A percentile compares a stretch with the other conserved stretches of the same genome.
phyloP scores from a whole-genome alignment of 345 rosid species.

The Salix brachista region DNA sequence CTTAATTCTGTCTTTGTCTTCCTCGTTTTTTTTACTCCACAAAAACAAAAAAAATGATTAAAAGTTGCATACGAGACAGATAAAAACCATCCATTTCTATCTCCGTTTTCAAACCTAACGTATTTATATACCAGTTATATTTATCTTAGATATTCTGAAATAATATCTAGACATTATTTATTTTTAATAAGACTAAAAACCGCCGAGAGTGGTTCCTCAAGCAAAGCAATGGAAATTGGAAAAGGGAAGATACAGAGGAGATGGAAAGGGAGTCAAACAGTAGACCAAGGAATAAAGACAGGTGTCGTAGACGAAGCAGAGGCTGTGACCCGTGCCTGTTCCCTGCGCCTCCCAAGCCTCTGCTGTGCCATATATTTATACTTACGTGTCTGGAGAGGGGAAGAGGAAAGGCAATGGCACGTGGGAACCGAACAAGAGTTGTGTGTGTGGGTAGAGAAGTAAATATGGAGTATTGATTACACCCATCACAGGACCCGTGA shows the following conservation, averaged over 20 bases:
- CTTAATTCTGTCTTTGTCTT: too few relatives aligned
- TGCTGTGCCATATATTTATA: neutral
- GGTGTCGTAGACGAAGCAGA: neutral
- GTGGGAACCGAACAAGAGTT: neutral
- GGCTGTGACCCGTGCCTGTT: neutral
- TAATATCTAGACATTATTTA: too few relatives aligned
- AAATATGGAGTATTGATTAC: conserved; percentile 15
- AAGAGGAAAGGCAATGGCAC: neutral
- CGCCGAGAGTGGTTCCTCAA: neutral
- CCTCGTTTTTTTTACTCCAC: too few relatives aligned
- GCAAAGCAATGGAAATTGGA: neutral
- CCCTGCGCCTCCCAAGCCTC: too few relatives aligned
- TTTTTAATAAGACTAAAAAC: too few relatives aligned
- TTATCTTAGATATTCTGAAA: too few relatives aligned
- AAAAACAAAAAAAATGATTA: too few relatives aligned
- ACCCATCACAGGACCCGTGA: conserved; percentile 32
- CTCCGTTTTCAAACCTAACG: too few relatives aligned
- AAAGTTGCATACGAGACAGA: too few relatives aligned
- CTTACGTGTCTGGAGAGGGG: neutral
- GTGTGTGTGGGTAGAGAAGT: conserved; percentile 14
- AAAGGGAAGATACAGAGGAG: neutral
- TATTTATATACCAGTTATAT: too few relatives aligned
- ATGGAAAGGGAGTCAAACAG: neutral
- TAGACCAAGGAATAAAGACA: neutral
- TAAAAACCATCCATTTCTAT: too few relatives aligned